A percentile compares a stretch with the other conserved stretches of the same genome.
Evolutionary conservation across 2,329 filamentous ascomycete genomes (phyloP).

Genomic region (Pseudodiploospora longispora): DNA sequence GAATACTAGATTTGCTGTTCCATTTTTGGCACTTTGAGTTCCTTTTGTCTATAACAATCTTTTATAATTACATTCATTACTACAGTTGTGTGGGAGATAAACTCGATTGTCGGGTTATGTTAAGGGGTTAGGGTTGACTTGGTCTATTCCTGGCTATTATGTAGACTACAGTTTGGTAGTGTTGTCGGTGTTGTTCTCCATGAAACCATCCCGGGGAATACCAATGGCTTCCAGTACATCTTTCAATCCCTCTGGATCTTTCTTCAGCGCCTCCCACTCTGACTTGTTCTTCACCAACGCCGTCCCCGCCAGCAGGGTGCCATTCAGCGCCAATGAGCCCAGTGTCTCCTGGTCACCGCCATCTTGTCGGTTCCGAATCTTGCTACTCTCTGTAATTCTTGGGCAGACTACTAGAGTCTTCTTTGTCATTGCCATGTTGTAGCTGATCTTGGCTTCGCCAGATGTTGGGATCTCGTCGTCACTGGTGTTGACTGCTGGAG

Average conservation of each 20-base stretch:
- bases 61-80: too few species aligned
- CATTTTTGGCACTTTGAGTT: too few species aligned
- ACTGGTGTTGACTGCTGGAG: not conserved
- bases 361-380: slow-evolving; percentile 17
- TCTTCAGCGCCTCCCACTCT: slow-evolving; percentile 48
- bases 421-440: slow-evolving; percentile 54
- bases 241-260: slow-evolving; percentile 13
- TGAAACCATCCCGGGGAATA: slow-evolving; percentile 11
- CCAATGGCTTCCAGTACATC: slow-evolving; percentile 22
- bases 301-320: slow-evolving; percentile 56
- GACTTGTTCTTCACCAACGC: slow-evolving; percentile 51
- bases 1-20: too few species aligned
- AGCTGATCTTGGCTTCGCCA: slow-evolving; percentile 47
- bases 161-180: not conserved
- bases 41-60: too few species aligned
- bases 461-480: slow-evolving; percentile 18
- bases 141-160: not conserved
- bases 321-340: slow-evolving; percentile 46
- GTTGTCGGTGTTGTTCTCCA: not conserved
- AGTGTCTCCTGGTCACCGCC: slow-evolving; percentile 21
- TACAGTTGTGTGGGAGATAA: too few species aligned
- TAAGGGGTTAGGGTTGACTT: too few species aligned
- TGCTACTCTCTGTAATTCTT: slow-evolving; percentile 41
- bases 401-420: slow-evolving; percentile 47
- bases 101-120: too few species aligned